Percentiles rank a stretch among this genome's conserved stretches.
These are phyloP conservation scores for Sarocladium strictum DNA, from an alignment of 2,329 filamentous ascomycete species.

Conservation along the genomic window DNA sequence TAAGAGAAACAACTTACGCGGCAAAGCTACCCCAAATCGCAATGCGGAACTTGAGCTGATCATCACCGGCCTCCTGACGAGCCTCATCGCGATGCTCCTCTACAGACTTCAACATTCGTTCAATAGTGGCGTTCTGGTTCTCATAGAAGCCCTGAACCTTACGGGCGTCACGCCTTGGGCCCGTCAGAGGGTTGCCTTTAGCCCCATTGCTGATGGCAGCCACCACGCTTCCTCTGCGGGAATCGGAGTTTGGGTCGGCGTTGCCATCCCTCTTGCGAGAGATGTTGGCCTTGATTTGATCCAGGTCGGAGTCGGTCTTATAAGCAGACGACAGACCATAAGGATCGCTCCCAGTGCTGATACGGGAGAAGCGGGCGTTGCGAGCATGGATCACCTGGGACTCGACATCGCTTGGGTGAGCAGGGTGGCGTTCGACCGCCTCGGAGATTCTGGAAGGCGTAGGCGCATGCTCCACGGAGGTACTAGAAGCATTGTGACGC, in stretches of 20 bases:
- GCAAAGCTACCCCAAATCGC: constrained; percentile 62
- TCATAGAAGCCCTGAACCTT: constrained; percentile 80
- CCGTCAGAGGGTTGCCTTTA: constrained; percentile 10
- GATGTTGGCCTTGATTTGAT: constrained; percentile 72
- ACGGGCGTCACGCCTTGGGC: constrained; percentile 32
- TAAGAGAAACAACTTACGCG: too few relatives aligned
- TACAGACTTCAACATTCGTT: constrained; percentile 84
- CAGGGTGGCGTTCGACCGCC: constrained; percentile 36
- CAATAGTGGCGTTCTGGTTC: constrained; percentile 87
- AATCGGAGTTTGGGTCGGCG: constrained; percentile 13
- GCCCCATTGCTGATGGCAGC: background rate
- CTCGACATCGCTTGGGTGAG: constrained; percentile 39
- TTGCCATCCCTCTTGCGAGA: constrained; percentile 63
- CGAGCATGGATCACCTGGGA: constrained; percentile 33
- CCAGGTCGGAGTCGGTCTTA: constrained; percentile 72
- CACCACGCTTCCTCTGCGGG: background rate
- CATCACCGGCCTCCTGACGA: constrained; percentile 71
- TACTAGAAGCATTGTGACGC: constrained; percentile 34
- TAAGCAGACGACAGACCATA: constrained; percentile 71
- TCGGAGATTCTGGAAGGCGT: constrained; percentile 27
- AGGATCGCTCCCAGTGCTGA: constrained; percentile 66
- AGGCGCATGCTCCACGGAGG: constrained; percentile 35
- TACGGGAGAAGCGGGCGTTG: constrained; percentile 46
- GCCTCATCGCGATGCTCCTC: constrained; percentile 84
- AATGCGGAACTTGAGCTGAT: constrained; percentile 69